Evolutionary conservation across 192 early-diverging fungal genomes (phyloP).

Genomic region (Chytriomyces hyalinus): DNA sequence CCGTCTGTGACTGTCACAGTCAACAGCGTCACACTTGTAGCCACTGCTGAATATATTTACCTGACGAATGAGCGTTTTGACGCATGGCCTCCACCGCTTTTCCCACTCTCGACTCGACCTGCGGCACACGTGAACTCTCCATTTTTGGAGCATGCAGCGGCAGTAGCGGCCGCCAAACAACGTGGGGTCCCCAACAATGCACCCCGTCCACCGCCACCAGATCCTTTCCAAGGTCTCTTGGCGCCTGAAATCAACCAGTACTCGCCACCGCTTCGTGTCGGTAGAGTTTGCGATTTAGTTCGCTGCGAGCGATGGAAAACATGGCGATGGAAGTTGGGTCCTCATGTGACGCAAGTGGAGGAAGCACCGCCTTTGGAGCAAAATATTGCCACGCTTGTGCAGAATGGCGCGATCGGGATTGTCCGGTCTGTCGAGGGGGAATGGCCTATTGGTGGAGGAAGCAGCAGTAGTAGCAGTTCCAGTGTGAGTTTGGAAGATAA

Average conservation of each 20-base stretch:
- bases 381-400: constrained; percentile 44
- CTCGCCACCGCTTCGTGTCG: constrained; percentile 37
- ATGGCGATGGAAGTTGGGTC: constrained; percentile 47
- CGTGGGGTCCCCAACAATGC: neutral
- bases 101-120: constrained; percentile 37
- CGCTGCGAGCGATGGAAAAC: constrained; percentile 58
- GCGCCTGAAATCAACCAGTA: constrained; percentile 29
- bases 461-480: neutral
- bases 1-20: constrained; percentile 37
- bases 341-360: constrained; percentile 37
- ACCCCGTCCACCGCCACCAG: neutral
- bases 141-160: constrained; percentile 21
- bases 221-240: constrained; percentile 32
- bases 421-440: constrained; percentile 19
- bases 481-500: constrained; percentile 15
- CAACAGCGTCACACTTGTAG: constrained; percentile 43
- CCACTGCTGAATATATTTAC: constrained; percentile 53
- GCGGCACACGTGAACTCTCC: constrained; percentile 1
- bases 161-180: neutral
- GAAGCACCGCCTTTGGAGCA: constrained; percentile 37
- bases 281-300: constrained; percentile 39
- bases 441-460: constrained; percentile 17
- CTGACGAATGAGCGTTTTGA: constrained; percentile 54
- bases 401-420: constrained; percentile 44
- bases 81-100: constrained; percentile 58